Conservation (phyloP, 495 filamentous ascomycete genomes). For the Penicillium taxi region DNA sequence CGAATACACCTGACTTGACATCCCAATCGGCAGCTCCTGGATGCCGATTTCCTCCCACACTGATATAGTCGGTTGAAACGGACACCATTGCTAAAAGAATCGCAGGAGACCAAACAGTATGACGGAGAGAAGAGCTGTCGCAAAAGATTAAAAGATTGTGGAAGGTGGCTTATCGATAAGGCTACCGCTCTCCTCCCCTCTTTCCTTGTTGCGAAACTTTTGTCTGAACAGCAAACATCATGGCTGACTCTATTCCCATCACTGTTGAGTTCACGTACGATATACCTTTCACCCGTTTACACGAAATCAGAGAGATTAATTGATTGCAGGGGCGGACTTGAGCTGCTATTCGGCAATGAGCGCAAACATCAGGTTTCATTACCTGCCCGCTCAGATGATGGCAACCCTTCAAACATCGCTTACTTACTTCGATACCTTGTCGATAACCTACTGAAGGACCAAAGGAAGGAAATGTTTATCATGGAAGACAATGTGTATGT, state of each 20-base stretch:
- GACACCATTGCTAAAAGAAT: slow-evolving; percentile 31
- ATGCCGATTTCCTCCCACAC: slow-evolving; percentile 83
- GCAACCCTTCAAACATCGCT: slow-evolving; percentile 57
- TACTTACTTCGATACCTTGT: slow-evolving; percentile 76
- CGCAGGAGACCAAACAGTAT: slow-evolving; percentile 1
- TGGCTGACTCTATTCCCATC: slow-evolving; percentile 37
- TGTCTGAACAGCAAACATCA: neutral
- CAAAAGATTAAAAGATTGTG: slow-evolving; percentile 18
- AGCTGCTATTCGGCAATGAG: slow-evolving; percentile 83
- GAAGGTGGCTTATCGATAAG: slow-evolving; percentile 42
- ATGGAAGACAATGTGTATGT: slow-evolving; percentile 80
- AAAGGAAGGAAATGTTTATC: slow-evolving; percentile 82
- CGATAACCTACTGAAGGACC: slow-evolving; percentile 74
- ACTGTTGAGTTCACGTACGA: slow-evolving; percentile 73
- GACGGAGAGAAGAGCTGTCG: slow-evolving; percentile 17
- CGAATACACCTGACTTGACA: slow-evolving; percentile 58
- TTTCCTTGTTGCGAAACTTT: too few relatives aligned
- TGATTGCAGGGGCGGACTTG: slow-evolving; percentile 72
- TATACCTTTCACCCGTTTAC: neutral
- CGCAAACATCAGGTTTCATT: slow-evolving; percentile 61
- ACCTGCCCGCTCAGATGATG: slow-evolving; percentile 52
- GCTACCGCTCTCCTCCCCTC: slow-evolving; percentile 14
- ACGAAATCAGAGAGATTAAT: slow-evolving; percentile 2
- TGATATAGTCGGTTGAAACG: slow-evolving; percentile 55
- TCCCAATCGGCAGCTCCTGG: slow-evolving; percentile 90